Evolutionary conservation across 768 basidiomycete species (phyloP).

Genomic region (Hypsizygus marmoreus): DNA sequence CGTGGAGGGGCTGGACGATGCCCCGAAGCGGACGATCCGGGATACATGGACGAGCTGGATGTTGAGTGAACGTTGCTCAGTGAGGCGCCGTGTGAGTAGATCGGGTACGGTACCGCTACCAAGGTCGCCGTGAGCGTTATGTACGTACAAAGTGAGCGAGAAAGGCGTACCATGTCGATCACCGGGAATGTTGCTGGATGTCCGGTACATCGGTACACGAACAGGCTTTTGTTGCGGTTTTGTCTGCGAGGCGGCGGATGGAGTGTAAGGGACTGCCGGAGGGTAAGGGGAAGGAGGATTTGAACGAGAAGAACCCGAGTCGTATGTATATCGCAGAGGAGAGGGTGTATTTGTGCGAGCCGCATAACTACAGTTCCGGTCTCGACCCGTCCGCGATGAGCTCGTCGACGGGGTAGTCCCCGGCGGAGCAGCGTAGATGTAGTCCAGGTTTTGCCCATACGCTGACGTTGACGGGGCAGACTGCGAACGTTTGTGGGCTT

Average conservation of each 20-base stretch:
- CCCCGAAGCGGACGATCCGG: slow-evolving; percentile 32
- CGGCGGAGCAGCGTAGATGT: slow-evolving; percentile 42
- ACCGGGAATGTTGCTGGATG: slow-evolving; percentile 43
- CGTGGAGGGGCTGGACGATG: slow-evolving; percentile 35
- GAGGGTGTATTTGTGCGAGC: slow-evolving; percentile 40
- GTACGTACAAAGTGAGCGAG: slow-evolving; percentile 1
- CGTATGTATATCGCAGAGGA: slow-evolving; percentile 41
- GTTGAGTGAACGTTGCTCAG: slow-evolving; percentile 50
- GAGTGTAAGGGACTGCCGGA: slow-evolving; percentile 23
- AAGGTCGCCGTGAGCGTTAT: slow-evolving; percentile 12
- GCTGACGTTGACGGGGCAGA: slow-evolving; percentile 35
- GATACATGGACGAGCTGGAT: slow-evolving; percentile 51
- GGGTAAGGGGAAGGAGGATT: slow-evolving; percentile 30
- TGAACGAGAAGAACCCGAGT: slow-evolving; percentile 22
- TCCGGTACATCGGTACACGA: slow-evolving; percentile 39
- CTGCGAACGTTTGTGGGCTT: slow-evolving; percentile 44
- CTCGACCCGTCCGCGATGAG: slow-evolving; percentile 34
- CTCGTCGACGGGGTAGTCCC: slow-evolving; percentile 37
- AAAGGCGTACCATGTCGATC: slow-evolving; percentile 43
- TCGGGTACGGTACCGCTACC: slow-evolving; percentile 23
- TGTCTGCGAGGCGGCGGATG: slow-evolving; percentile 22
- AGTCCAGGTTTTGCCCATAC: slow-evolving; percentile 31
- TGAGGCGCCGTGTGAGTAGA: slow-evolving; percentile 25
- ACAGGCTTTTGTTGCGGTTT: slow-evolving; percentile 16
- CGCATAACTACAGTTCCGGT: slow-evolving; percentile 41